Base-by-base conservation (phyloP, 1,284 basidiomycete genomes). In the Trichosporon inkin region DNA sequence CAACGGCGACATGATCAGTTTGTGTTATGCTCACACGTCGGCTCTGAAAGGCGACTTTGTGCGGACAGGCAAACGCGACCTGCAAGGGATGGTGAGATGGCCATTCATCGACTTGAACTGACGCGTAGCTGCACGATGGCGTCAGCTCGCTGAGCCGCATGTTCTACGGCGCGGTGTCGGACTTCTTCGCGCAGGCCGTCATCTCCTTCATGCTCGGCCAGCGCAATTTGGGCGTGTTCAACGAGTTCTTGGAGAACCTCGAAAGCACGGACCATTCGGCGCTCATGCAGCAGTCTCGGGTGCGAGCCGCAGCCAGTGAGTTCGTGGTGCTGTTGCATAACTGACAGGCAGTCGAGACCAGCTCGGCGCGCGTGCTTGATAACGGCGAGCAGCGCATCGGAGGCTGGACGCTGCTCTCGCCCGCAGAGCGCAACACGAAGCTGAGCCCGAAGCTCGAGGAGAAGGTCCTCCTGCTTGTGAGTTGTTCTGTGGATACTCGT, bases 111-210 rank as follows among this genome's bases (percentile, higher is more conserved):
- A 11, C 14, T 17, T 20, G 1, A 37, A 34, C 41, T 55, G 19
- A 49, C 32, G 8, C 3, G 1, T 47, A 77, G 75, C 65, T 77
- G 6, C 71, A 96, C 71, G 93, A 96, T 70, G 92, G 93, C 1
- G 86, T 94, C 60, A 96, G 94, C 74, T 94, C 92, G 1, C 79
- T 96, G 28, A 88, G 91, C 40, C 85, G 90, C 81, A 78, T 82
- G 71, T 79, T 79, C 60, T 79, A 79, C 55, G 79, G 77, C n/a
- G 79, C 80, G 0, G 75, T 94, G 69, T 88, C 88, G 61, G 95
- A 98, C 79, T 98, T 94, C 85, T 99, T 97, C 79, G 88, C 86
- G 56, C 95, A 99, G 80, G 90, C 92, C 1, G 89, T 92, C 53
- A 92, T 94, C 67, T 92, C 95, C 72, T 96, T 88, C 73, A 85